A percentile compares a stretch with the other conserved stretches of the same genome.
Evolutionary conservation across 805 yeast species (phyloP).

Genomic region (Ogataea henricii): DNA sequence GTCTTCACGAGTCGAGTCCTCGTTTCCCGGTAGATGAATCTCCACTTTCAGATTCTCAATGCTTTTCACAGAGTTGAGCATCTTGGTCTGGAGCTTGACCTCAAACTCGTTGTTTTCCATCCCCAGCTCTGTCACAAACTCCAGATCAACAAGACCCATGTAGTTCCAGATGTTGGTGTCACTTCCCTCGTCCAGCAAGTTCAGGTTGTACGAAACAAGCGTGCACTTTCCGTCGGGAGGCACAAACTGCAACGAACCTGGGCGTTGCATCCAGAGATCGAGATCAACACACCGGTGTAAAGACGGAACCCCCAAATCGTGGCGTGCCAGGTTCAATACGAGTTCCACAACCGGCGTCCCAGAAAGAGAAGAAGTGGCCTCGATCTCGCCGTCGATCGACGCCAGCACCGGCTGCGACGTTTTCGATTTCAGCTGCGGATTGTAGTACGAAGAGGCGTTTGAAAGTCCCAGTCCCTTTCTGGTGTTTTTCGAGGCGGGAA

Average conservation of each 20-base stretch:
- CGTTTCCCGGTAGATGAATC: conserved; percentile 30
- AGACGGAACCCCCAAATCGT: conserved; percentile 55
- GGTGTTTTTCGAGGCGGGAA: conserved; percentile 36
- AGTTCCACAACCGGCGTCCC: conserved; percentile 76
- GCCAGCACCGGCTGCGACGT: conserved; percentile 46
- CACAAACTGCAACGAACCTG: conserved; percentile 60
- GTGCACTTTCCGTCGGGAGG: conserved; percentile 86
- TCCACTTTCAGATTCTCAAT: conserved; percentile 50
- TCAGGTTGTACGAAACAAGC: conserved; percentile 64
- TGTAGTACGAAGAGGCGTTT: conserved; percentile 32
- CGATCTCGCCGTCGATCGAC: conserved; percentile 61
- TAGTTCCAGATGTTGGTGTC: conserved; percentile 30
- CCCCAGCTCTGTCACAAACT: conserved; percentile 57
- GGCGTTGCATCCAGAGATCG: conserved; percentile 48
- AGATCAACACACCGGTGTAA: conserved; percentile 72
- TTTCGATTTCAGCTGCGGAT: conserved; percentile 24
- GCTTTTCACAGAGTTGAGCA: conserved; percentile 45
- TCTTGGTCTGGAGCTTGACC: conserved; percentile 49
- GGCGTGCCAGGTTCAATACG: conserved; percentile 47
- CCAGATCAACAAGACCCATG: conserved; percentile 58
- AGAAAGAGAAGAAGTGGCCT: conserved; percentile 67
- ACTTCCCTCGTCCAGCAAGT: conserved; percentile 39
- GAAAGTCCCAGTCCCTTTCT: conserved; percentile 3
- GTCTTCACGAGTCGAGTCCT: conserved; percentile 14
- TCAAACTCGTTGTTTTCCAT: conserved; percentile 60